Conservation (phyloP, 176 grass and related monocot species). For the Calamus simplicifolius region DNA sequence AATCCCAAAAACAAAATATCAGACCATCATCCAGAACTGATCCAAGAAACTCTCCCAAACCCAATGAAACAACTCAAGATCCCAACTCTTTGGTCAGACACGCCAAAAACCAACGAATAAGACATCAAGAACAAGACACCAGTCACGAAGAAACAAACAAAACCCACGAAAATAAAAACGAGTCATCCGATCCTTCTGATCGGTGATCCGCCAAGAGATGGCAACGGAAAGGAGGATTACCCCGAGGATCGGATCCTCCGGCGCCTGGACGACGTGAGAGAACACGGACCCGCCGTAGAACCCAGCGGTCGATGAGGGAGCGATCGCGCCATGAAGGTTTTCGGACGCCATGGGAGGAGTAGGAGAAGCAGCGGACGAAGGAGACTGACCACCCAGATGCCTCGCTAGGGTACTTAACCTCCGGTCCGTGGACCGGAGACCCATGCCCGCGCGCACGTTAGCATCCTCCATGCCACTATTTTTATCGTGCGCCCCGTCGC, state of each 20-base stretch:
- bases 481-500: constrained; percentile 18
- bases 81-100: too few relatives aligned
- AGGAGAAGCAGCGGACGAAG: constrained; percentile 11
- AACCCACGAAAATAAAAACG: too few relatives aligned
- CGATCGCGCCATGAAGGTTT: neutral
- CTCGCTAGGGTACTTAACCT: constrained; percentile 81
- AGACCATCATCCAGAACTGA: neutral
- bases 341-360: constrained; percentile 12
- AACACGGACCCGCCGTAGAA: constrained; percentile 53
- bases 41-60: too few relatives aligned
- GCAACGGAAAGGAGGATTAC: constrained; percentile 22
- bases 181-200: too few relatives aligned
- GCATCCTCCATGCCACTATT: constrained; percentile 23
- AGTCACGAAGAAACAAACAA: too few relatives aligned
- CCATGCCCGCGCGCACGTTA: constrained; percentile 24
- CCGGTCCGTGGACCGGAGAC: constrained; percentile 24
- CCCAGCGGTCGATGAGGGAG: constrained; percentile 38
- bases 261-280: constrained; percentile 57
- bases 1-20: neutral
- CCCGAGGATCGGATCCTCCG: constrained; percentile 95
- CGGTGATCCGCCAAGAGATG: neutral
- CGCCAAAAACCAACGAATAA: too few relatives aligned
- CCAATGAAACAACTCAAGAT: too few relatives aligned
- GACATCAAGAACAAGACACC: too few relatives aligned
- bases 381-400: constrained; percentile 35